Base-by-base conservation (phyloP, 495 filamentous ascomycete genomes). In the Penicillium coffeae region DNA sequence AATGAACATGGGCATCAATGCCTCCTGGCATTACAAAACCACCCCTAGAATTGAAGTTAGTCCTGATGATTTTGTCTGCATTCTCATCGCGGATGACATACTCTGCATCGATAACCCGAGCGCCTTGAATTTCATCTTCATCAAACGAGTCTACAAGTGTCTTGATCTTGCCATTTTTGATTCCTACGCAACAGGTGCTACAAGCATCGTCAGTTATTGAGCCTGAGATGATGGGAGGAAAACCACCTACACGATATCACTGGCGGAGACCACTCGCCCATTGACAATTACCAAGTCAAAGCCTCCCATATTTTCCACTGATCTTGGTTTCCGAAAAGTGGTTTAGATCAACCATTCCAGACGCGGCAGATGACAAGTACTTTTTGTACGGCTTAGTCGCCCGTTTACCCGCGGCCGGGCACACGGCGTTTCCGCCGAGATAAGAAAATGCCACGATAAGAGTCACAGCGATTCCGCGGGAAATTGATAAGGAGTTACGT, bases 1-100 rank as follows among this genome's bases (percentile, higher is more conserved):
- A 53, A 45, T 74, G 70, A 16, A 71, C 69, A 51, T 74, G 69
- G 2, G 64, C 54, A 45, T 72, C 69, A 8, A 74, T 56, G 7
- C 69, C 69, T n/a, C 69, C 71, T 10, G 71, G 69, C 42, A 51
- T 55, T 14, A 55, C 47, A 44, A 50, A 55, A 18, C 47, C 52
- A 2, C 52, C 52, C 50, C 52, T 52, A 21, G 14, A 8, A 9
- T n/a, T 1, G 5, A 12, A 30, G 14, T 39, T 21, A 38, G 38
- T 15, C 13, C n/a, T 20, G 2, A 9, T 1, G 27, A 7, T 30
- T 16, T 34, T 4, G 3, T 25, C 15, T 32, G 3, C 15, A 32
- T 19, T 12, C 4, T 8, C 40, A 13, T 3, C 1, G 9, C 35
- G 35, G 8, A 12, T 3, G n/a, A 42, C 52, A 5, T 38, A 54